phyloP scores from a whole-genome alignment of 2,329 filamentous ascomycete species.

The Aphanocladium album region DNA sequence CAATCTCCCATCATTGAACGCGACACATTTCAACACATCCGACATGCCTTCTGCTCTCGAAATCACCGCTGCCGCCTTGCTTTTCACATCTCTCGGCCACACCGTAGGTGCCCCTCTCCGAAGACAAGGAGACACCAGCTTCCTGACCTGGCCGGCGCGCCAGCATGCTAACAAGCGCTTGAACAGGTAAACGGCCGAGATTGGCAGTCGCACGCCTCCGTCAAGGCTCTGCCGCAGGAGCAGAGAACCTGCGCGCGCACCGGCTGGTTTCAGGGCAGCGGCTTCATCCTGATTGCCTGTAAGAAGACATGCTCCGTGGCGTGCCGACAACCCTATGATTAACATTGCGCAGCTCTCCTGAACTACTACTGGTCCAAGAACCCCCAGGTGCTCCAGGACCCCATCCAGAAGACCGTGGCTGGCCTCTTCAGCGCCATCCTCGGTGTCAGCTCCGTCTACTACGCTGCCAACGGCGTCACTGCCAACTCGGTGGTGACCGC shows the following conservation, averaged over 20 bases:
- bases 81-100: conserved; percentile 7
- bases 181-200: conserved; percentile 2
- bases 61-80: conserved; percentile 4
- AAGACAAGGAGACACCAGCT: neutral
- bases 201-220: conserved; percentile 3
- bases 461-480: conserved; percentile 6
- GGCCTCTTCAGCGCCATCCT: neutral
- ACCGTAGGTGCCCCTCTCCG: neutral
- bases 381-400: conserved; percentile 4
- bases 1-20: neutral
- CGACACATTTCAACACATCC: neutral
- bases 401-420: conserved; percentile 8
- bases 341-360: conserved; percentile 3
- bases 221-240: conserved; percentile 5
- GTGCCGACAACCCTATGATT: no score
- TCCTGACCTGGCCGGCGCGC: neutral
- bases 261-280: conserved; percentile 9
- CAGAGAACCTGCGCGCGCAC: conserved; percentile 1
- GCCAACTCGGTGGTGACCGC: neutral
- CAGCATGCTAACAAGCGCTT: neutral
- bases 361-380: conserved; percentile 14
- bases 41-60: conserved; percentile 10
- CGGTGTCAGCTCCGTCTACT: neutral
- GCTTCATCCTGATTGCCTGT: conserved; percentile 3
- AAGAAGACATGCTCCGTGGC: neutral